Base-by-base conservation (phyloP, 1,139 yeast genomes). In the Yarrowia galli region DNA sequence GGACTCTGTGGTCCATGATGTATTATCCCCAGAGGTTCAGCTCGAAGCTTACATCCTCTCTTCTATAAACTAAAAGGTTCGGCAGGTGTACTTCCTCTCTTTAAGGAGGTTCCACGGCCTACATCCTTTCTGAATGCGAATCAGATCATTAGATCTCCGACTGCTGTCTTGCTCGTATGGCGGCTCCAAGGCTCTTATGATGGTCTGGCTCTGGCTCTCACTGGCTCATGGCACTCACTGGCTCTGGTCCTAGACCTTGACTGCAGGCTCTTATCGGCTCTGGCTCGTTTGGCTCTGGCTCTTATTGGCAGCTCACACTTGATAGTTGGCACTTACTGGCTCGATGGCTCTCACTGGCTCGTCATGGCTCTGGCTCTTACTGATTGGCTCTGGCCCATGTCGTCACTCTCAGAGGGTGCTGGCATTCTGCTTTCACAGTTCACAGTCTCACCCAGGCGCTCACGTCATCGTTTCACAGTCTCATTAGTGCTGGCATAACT, bases 21-120 rank as follows among this genome's bases (percentile, higher is more conserved):
- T 48, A 48, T 48, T 48, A 13, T 23, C 53, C 53, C 53, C 12
- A 48, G 53, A 48, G 53, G 53, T 48, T 48, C 53, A n/a, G 53
- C 53, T n/a, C 20, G 8, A 23, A n/a, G 53, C 53, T n/a, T 48
- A 48, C 53, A 10, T 48, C 53, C 53, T 48, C 53, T 48, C 10
- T 16, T 23, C 18, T 46, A 46, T 46, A 23, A 16, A 46, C 32
- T 23, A 46, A 36, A 45, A 45, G 51, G 51, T 46, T 46, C 51
- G 35, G 51, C 51, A 15, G 18, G 51, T 46, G 32, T 46, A 43
- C 48, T 6, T 43, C 48, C 48, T 43, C 48, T 13, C 10, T 43
- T 7, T 8, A 1, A 7, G 32, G 48, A 43, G 48, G 48, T 43
- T 43, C 48, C 28, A 43, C 48, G 48, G 13, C 48, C 48, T 43